Conservation (phyloP, 163 green algal genomes). For the Scenedesmus sp. region DNA sequence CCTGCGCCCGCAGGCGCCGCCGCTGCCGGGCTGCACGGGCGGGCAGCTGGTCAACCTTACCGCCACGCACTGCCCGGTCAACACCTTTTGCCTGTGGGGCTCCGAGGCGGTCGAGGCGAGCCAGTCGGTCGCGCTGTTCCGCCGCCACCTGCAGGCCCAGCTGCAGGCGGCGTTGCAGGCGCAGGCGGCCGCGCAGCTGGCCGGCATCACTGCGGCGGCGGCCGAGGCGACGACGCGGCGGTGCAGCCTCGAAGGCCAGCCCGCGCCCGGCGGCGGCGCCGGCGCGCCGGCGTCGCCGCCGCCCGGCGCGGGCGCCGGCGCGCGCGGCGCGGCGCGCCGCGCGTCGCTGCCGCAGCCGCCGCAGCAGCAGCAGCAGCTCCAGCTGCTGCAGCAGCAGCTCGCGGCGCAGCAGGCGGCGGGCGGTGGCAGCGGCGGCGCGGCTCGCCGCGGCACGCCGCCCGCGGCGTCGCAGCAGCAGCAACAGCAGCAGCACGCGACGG, state of each 20-base stretch:
- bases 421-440: background rate
- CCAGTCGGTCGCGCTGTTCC: background rate
- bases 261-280: too few relatives aligned
- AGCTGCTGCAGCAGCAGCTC: background rate
- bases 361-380: conserved; percentile 1
- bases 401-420: conserved; percentile 5
- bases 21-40: background rate
- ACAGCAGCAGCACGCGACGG: conserved; percentile 1
- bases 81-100: conserved; percentile 37
- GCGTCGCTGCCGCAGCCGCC: too few relatives aligned
- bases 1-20: conserved; percentile 13
- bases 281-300: too few relatives aligned
- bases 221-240: too few relatives aligned
- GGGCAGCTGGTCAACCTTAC: conserved; percentile 30
- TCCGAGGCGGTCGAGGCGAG: conserved; percentile 1
- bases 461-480: background rate
- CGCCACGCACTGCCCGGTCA: conserved; percentile 20
- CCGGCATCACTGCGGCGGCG: too few relatives aligned
- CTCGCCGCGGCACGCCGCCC: background rate
- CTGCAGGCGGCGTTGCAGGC: conserved; percentile 20
- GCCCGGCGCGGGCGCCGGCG: too few relatives aligned
- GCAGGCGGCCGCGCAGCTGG: conserved; percentile 12
- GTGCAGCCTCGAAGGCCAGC: too few relatives aligned
- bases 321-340: too few relatives aligned
- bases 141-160: conserved; percentile 25